A percentile compares a stretch with the other conserved stretches of the same genome.
phyloP scores from a whole-genome alignment of 164 flowering plant genomes.

The Vitis rotundifolia region DNA sequence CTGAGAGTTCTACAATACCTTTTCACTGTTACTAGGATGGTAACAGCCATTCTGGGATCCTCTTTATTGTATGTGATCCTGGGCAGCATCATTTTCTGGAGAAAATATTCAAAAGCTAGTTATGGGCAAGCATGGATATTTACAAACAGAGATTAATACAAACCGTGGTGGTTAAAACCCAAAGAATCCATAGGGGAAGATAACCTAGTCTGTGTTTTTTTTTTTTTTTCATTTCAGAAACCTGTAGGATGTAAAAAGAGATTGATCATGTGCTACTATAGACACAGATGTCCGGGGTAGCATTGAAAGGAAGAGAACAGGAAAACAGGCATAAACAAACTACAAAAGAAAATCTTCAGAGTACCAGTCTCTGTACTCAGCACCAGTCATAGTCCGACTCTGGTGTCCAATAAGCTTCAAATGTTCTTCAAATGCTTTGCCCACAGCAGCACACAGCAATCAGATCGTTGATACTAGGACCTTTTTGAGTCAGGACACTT shows the following conservation, averaged over 20 bases:
- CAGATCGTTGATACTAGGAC: too few species aligned
- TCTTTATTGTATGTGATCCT: background rate
- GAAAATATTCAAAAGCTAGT: background rate
- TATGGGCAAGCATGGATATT: background rate
- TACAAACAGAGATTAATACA: background rate
- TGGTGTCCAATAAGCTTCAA: too few species aligned
- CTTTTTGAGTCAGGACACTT: too few species aligned
- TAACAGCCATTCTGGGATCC: too few species aligned
- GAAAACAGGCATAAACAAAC: constrained; percentile 8
- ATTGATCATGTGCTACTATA: constrained; percentile 3
- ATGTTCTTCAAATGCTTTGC: too few species aligned
- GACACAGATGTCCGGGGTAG: constrained; percentile 9
- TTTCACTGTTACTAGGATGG: too few species aligned
- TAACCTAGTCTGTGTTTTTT: background rate
- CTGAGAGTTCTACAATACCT: too few species aligned
- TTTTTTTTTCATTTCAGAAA: background rate
- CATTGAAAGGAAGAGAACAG: background rate
- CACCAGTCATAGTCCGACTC: too few species aligned
- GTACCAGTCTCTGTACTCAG: too few species aligned
- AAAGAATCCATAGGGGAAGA: background rate
- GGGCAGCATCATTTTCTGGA: background rate
- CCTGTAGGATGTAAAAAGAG: constrained; percentile 2
- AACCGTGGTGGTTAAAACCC: background rate
- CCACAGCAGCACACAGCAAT: too few species aligned
- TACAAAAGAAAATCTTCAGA: background rate